Evolutionary conservation across 1,139 yeast species (phyloP).

Genomic region (Yamadazyma aaseri): DNA sequence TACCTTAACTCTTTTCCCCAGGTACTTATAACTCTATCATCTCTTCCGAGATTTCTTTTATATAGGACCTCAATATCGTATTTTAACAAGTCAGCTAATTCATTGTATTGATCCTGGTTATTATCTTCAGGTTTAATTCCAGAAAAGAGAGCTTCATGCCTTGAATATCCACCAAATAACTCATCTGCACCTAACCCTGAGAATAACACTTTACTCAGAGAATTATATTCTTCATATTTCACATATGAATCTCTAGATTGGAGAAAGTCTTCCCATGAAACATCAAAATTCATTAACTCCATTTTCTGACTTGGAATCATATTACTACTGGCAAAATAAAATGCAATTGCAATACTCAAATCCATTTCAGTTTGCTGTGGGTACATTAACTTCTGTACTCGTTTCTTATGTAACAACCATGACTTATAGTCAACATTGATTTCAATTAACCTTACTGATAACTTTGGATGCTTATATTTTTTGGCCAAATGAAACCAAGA

Average conservation of each 20-base stretch:
- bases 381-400: constrained; percentile 65
- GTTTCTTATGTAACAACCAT: constrained; percentile 50
- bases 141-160: constrained; percentile 60
- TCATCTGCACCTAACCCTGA: constrained; percentile 99
- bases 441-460: constrained; percentile 55
- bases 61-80: constrained; percentile 73
- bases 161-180: constrained; percentile 85
- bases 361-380: constrained; percentile 96
- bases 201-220: constrained; percentile 67
- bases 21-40: constrained; percentile 78
- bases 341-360: constrained; percentile 88
- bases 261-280: constrained; percentile 24
- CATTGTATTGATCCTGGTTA: constrained; percentile 19
- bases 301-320: constrained; percentile 12
- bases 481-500: constrained; percentile 55
- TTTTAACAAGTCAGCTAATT: constrained; percentile 50
- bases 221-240: constrained; percentile 27
- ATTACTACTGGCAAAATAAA: constrained; percentile 82
- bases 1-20: constrained; percentile 93
- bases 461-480: constrained; percentile 29
- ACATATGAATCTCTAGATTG: constrained; percentile 15
- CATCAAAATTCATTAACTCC: constrained; percentile 14
- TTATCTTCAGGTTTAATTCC: constrained; percentile 21
- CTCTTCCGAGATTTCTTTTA: constrained; percentile 81
- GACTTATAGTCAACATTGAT: constrained; percentile 70